Base-by-base conservation (phyloP, 768 basidiomycete genomes). In the Candolleomyces aberdarensis region DNA sequence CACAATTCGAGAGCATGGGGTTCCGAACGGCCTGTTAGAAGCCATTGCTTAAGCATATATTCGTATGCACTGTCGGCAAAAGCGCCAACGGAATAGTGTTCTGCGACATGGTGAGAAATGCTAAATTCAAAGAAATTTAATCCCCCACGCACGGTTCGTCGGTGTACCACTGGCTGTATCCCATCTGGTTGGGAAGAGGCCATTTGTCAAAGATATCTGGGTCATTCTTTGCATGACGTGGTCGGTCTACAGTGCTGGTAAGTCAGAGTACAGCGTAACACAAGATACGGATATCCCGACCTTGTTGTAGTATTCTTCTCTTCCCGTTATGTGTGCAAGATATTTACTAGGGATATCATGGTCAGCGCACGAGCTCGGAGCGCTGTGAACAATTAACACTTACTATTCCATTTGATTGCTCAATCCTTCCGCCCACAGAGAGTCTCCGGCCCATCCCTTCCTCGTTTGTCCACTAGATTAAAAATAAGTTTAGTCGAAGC, bases 271-370 rank as follows among this genome's bases (percentile, higher is more conserved):
- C 20, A 17, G 0, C 13, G 39, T 13, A 22, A 57, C 10, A 11
- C n/a, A 47, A 10, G n/a, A 32, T n/a, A 31, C n/a, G 15, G 9
- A 22, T 31, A 20, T 17, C 2, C 9, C 17, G 43, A 78, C 80
- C 69, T 75, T 80, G 61, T 84, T 78, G 61, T 75, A 82, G 70
- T 87, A 89, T 47, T 81, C 80, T 36, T 81, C 75, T 59, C 88
- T 84, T 8, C 88, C 89, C 1, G 91, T 93, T 3, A 89, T 69
- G 69, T 89, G 84, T 3, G 89, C 89, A 0, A 94, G 80, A 64
- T 92, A 93, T 88, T 93, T 58, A 83, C 91, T 72, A 66, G 3
- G 22, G n/a, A 13, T 2, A 9, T 3, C 14, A 51, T 39, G 19
- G 36, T 17, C 41, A n/a, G n/a, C 36, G 4, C n/a, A 36, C n/a